Conservation (phyloP, 768 basidiomycete genomes). For the Russula lepida region DNA sequence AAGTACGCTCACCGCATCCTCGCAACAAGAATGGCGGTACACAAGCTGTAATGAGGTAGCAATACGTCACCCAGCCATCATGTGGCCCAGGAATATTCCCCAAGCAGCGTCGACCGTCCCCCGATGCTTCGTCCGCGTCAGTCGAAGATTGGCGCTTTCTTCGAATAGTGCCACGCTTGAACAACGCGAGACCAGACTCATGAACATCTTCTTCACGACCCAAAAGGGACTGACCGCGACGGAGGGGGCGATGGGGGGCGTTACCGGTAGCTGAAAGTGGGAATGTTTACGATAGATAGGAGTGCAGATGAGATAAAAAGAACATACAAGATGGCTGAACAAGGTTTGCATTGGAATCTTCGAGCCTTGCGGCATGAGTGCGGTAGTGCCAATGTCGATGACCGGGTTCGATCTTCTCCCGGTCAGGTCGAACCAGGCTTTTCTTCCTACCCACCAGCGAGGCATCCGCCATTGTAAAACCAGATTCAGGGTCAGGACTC, state of each 20-base stretch:
- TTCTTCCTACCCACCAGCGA: slow-evolving; percentile 71
- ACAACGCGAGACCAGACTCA: slow-evolving; percentile 87
- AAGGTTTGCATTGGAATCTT: slow-evolving; percentile 57
- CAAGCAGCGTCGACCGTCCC: slow-evolving; percentile 46
- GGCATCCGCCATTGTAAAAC: slow-evolving; percentile 34
- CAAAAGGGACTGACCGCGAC: slow-evolving; percentile 84
- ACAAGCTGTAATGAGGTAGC: slow-evolving; percentile 72
- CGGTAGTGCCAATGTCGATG: slow-evolving; percentile 95
- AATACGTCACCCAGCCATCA: slow-evolving; percentile 94
- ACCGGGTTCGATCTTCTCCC: slow-evolving; percentile 92
- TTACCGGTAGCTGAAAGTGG: slow-evolving; percentile 62
- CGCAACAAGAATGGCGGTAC: slow-evolving; percentile 72
- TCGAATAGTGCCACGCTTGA: slow-evolving; percentile 79
- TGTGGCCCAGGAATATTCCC: slow-evolving; percentile 83
- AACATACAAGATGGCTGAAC: slow-evolving; percentile 79
- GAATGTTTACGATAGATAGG: slow-evolving; percentile 11
- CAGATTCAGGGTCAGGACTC: slow-evolving; percentile 28
- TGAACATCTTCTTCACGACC: slow-evolving; percentile 85
- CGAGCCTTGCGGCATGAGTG: slow-evolving; percentile 71
- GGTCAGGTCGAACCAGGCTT: slow-evolving; percentile 84
- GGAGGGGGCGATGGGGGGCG: slow-evolving; percentile 52
- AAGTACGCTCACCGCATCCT: slow-evolving; percentile 57
- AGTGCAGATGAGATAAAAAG: slow-evolving; percentile 3
- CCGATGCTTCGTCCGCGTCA: slow-evolving; percentile 31
- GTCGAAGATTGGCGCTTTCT: slow-evolving; percentile 50